Base-by-base conservation (phyloP, 345 rosid species). In the Triadica sebifera region DNA sequence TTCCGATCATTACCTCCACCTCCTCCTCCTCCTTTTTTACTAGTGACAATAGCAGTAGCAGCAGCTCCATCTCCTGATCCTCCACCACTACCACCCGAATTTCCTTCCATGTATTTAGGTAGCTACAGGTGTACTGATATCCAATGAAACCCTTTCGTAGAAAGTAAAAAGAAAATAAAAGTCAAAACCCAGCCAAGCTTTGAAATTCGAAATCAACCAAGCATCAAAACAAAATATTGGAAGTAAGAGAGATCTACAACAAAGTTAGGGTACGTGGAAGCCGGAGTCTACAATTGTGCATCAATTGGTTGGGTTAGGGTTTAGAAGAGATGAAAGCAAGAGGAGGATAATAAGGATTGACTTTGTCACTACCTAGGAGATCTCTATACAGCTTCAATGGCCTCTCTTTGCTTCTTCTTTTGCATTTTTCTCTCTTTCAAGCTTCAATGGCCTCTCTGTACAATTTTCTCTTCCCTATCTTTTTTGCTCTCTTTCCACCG, bases 1-100 rank as follows among this genome's bases (percentile, higher is more conserved):
- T 82, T 95, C 99, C 65, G 89, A 80, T 95, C 99, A 79, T 73
- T 85, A 65, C 88, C 81, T 69, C 83, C 81, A n/a, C 79, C 78
- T 6, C 47, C 9, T 43, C 88, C 81, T 72, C 81, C 81, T 20
- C 76, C 80, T n/a, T n/a, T n/a, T n/a, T 37, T 74, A 61, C 80
- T 74, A 41, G 65, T 74, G 0, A 84, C 86, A 0, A 67, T 41
- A 5, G 81, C 37, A 12, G 74, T 56, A n/a, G 47, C 34, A 16
- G 61, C 85, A 0, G 65, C 65, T 9, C 80, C 51, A 9, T 70
- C 58, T 12, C 34, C 34, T 29, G 34, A 29, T 29, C 45, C 37
- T 43, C 47, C 80, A 61, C 80, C 76, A 41, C 45, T 77, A 12
- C 80, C 81, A 19, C 81, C 84, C 0, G 90, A 86, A 78, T 84